A percentile compares a stretch with the other conserved stretches of the same genome.
Conservation (phyloP, 805 yeast species). For the Yueomyces sp. region DNA sequence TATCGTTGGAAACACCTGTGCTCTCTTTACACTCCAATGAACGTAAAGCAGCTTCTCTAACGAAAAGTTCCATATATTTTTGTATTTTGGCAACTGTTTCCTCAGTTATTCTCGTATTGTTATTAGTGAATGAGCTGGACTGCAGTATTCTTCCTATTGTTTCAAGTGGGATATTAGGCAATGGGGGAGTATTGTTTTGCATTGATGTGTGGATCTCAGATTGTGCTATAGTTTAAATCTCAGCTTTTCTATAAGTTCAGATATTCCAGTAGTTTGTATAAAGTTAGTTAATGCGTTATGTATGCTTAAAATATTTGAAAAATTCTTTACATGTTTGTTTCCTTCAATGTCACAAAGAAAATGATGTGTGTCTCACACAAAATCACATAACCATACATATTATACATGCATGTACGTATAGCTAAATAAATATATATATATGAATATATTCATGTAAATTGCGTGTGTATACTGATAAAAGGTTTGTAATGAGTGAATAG, state of each 20-base stretch:
- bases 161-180: constrained; percentile 10
- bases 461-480: no score
- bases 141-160: constrained; percentile 16
- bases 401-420: no score
- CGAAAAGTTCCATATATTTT: constrained; percentile 16
- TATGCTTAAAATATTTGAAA: no score
- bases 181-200: not conserved
- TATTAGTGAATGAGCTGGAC: constrained; percentile 8
- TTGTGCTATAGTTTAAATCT: not conserved
- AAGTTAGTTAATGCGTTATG: not conserved
- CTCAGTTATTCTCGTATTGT: constrained; percentile 12
- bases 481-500: no score
- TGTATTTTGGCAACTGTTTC: constrained; percentile 11
- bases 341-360: not conserved
- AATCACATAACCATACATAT: no score
- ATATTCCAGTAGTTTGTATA: not conserved
- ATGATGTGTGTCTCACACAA: no score
- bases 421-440: no score
- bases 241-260: not conserved
- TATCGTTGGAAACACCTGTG: not conserved
- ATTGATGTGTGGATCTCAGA: not conserved
- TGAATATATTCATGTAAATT: no score
- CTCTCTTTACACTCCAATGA: constrained; percentile 16
- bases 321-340: not conserved
- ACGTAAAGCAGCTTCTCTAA: constrained; percentile 19